Conservation (phyloP, 2,329 filamentous ascomycete genomes). For the Karstenula rhodostoma region DNA sequence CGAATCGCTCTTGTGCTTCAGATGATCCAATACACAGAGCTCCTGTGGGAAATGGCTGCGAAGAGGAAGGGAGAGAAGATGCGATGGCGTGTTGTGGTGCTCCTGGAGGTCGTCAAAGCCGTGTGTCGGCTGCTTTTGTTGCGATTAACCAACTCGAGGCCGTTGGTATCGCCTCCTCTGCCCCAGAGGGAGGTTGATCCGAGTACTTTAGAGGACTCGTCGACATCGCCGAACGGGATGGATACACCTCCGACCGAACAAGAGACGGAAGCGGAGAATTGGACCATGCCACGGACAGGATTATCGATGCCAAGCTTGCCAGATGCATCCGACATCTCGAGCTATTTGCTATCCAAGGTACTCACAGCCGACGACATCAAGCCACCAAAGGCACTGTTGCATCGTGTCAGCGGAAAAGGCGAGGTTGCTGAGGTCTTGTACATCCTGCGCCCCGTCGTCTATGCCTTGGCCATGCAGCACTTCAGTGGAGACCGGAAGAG, state of each 20-base stretch:
- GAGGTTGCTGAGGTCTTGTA: conserved; percentile 90
- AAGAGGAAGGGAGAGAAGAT: conserved; percentile 82
- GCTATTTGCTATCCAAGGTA: conserved; percentile 87
- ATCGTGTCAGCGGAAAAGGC: conserved; percentile 75
- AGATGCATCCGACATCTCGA: conserved; percentile 80
- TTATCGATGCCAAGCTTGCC: conserved; percentile 85
- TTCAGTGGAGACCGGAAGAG: conserved; percentile 75
- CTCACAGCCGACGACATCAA: conserved; percentile 97
- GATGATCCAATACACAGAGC: conserved; percentile 91
- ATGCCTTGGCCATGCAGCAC: conserved; percentile 81
- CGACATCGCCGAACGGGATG: conserved; percentile 56
- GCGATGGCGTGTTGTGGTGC: conserved; percentile 85
- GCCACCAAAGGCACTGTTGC: conserved; percentile 84
- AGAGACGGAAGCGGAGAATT: conserved; percentile 60
- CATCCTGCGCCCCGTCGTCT: conserved; percentile 86
- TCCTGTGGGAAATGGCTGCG: conserved; percentile 97
- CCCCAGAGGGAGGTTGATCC: conserved; percentile 86
- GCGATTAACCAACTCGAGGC: conserved; percentile 81
- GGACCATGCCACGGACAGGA: conserved; percentile 95
- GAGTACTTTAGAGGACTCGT: conserved; percentile 62
- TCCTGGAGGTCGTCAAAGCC: conserved; percentile 87
- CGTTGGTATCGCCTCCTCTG: conserved; percentile 81
- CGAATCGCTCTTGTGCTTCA: conserved; percentile 83
- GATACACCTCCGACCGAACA: conserved; percentile 53
- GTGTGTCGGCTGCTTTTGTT: conserved; percentile 82